These are phyloP conservation scores for Phytomonas sp. DNA, from an alignment of 208 protist genomes.

Conservation along the genomic window DNA sequence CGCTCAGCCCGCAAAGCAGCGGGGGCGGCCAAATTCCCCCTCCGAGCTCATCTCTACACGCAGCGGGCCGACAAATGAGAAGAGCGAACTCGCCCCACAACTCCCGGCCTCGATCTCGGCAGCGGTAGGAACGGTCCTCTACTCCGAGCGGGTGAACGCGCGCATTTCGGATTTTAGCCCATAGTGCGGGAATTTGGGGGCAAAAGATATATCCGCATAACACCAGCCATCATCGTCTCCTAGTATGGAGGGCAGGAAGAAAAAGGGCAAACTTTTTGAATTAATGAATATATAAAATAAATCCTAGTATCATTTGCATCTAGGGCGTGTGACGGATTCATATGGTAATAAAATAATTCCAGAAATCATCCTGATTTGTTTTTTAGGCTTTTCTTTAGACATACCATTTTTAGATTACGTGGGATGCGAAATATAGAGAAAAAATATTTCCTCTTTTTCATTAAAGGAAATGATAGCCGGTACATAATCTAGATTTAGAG, in stretches of 20 bases:
- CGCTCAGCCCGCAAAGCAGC: conserved; percentile 21
- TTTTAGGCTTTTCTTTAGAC: not conserved
- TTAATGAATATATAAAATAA: not conserved
- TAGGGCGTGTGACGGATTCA: not conserved
- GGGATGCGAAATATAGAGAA: not conserved
- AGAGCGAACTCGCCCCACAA: not conserved
- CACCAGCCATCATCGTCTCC: no score
- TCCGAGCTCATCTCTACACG: conserved; percentile 12
- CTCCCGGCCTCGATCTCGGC: conserved; percentile 21
- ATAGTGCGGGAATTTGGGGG: no score
- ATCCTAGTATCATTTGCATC: not conserved
- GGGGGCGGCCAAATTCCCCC: conserved; percentile 1
- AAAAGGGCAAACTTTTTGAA: not conserved
- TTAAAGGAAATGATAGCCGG: not conserved
- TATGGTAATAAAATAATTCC: not conserved
- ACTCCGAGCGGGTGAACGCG: conserved; percentile 25
- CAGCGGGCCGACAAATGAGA: not conserved
- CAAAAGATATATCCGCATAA: no score
- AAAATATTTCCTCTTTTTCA: not conserved
- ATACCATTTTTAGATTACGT: not conserved
- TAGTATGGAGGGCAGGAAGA: not conserved
- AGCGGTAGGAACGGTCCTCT: conserved; percentile 36
- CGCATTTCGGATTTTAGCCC: not conserved
- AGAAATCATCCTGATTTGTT: not conserved
- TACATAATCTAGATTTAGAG: not conserved